Evolutionary conservation across 2,329 filamentous ascomycete species (phyloP), one percentile per base, ranked within the genome.

Genomic region (Cryphonectria parasitica): DNA sequence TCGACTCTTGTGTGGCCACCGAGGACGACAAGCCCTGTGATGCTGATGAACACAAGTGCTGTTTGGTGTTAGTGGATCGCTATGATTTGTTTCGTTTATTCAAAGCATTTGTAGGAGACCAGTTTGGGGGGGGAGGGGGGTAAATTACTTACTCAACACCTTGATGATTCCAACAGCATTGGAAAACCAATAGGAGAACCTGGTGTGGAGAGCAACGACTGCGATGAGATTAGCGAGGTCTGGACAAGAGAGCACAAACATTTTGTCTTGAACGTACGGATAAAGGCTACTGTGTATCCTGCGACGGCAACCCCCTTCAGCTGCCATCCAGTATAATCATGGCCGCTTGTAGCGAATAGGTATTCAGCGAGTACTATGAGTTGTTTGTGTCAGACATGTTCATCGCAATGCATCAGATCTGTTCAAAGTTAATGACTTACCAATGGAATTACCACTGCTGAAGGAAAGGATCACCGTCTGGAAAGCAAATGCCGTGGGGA

Each of bases 301-400:
- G 87, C 89, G 34, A 92, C 80, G 0, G 90, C 90, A 2, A 92
- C 86, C 1, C 90, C 91, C 75, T 92, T 92, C 67, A 87, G 77
- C 75, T 92, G 82, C 91, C 90, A 92, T n/a, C 82, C 80, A 0
- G 85, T 85, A 0, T 88, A 85, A 0, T 77, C 79, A 0, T 81
- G 77, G 0, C 83, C 86, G 0, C 81, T 84, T 60, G 89, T 88
- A 11, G 84, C 83, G 78, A 87, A 92, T 0, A 92, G 77, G 73
- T 92, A 92, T 54, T 86, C 81, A 0, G 90, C 87, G 36, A 91
- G 77, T 0, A 92, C 89, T 84, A 2, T n/a, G 10, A 11, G 10
- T 39, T 39, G 2, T 11, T 39, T 1, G 3, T 25, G 4, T 62
- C 17, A 54, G 64, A 43, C 5, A 31, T 36, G 1, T 49, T 34